A percentile compares a stretch with the other conserved stretches of the same genome.
phyloP scores from a whole-genome alignment of 2,329 filamentous ascomycete genomes.

The Colletotrichum eleusines region DNA sequence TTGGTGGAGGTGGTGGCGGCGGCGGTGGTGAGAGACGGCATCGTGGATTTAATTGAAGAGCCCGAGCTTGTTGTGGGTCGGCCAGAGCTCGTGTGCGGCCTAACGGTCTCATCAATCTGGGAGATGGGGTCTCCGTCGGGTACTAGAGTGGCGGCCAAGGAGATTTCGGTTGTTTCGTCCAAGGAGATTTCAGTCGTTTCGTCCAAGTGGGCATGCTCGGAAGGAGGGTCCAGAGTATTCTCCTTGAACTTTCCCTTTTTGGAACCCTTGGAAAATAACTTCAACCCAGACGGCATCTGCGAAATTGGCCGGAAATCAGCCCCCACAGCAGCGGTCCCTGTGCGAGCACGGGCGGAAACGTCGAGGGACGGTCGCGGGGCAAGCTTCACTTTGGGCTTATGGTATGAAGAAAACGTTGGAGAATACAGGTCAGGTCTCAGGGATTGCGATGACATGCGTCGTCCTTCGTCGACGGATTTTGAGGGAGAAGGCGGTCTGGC shows the following conservation, averaged over 20 bases:
- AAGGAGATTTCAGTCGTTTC: conserved; percentile 52
- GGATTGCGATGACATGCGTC: conserved; percentile 65
- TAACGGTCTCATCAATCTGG: conserved; percentile 46
- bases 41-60: conserved; percentile 55
- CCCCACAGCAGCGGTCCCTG: conserved; percentile 54
- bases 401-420: conserved; percentile 62
- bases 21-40: conserved; percentile 49
- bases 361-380: conserved; percentile 86
- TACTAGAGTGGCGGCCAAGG: conserved; percentile 51
- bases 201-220: conserved; percentile 51
- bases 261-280: conserved; percentile 71
- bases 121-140: conserved; percentile 49
- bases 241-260: conserved; percentile 62
- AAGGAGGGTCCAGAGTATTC: conserved; percentile 46
- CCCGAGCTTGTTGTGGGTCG: conserved; percentile 61
- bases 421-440: conserved; percentile 64
- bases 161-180: conserved; percentile 53
- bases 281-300: conserved; percentile 84
- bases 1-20: conserved; percentile 59
- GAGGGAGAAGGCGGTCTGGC: conserved; percentile 60
- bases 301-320: conserved; percentile 77
- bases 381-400: conserved; percentile 87
- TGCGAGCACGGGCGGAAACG: conserved; percentile 70
- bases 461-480: conserved; percentile 57
- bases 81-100: conserved; percentile 51